Percentiles rank a stretch among this genome's conserved stretches.
Conservation (phyloP, 768 basidiomycete genomes). For the Russula virescens region DNA sequence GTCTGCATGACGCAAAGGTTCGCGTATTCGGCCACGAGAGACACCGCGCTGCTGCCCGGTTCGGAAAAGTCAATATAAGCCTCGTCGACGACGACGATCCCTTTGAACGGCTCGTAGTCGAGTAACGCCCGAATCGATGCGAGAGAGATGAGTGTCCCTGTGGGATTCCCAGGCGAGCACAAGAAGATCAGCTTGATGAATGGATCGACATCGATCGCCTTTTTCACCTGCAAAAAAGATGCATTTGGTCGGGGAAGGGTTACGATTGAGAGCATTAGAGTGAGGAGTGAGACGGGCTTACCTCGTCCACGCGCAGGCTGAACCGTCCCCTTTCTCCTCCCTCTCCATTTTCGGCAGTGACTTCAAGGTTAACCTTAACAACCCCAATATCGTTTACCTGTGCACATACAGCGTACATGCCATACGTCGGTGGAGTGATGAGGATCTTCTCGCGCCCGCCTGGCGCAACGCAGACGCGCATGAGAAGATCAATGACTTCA, state of each 20-base stretch:
- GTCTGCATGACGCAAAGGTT: constrained; percentile 97
- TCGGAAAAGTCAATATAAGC: constrained; percentile 94
- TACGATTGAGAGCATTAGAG: not conserved
- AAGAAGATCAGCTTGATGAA: constrained; percentile 88
- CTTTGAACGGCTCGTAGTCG: constrained; percentile 78
- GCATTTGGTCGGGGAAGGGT: not conserved
- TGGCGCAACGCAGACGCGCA: constrained; percentile 83
- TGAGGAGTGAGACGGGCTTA: constrained; percentile 31
- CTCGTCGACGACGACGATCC: constrained; percentile 92
- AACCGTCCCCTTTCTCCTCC: constrained; percentile 70
- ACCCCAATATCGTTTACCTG: constrained; percentile 90
- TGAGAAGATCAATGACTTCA: constrained; percentile 92
- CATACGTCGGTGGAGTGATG: constrained; percentile 92
- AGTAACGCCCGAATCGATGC: constrained; percentile 60
- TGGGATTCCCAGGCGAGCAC: constrained; percentile 97
- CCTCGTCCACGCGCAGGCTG: constrained; percentile 67
- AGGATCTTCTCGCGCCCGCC: constrained; percentile 65
- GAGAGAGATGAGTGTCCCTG: constrained; percentile 80
- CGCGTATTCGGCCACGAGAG: constrained; percentile 70
- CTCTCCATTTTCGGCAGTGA: constrained; percentile 56
- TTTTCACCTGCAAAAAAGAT: constrained; percentile 53
- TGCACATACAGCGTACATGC: constrained; percentile 94
- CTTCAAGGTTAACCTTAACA: constrained; percentile 67
- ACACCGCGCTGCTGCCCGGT: constrained; percentile 53
- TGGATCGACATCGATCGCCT: constrained; percentile 59